Base-by-base conservation (phyloP, 768 basidiomycete species). In the Grammothele lineata region DNA sequence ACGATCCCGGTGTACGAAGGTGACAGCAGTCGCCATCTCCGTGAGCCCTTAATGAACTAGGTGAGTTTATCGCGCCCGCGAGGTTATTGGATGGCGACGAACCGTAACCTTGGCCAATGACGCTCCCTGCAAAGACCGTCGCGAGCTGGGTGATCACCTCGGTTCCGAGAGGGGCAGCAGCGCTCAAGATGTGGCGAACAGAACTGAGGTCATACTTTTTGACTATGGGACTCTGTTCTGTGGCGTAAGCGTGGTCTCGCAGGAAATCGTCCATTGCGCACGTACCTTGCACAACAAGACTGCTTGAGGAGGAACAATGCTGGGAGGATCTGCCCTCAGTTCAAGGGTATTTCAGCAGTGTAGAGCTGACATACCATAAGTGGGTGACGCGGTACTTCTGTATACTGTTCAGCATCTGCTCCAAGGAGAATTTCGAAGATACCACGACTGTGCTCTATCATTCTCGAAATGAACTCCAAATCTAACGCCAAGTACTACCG, bases 371-470 rank as follows among this genome's bases (percentile, higher is more conserved):
- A 32, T 8, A 53, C 45, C 71, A 62, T n/a, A 81, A 64, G 51
- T 83, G 76, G 4, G 70, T 74, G 48, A 86, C 79, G 27, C 66
- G 70, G 63, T 85, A 73, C 18, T 71, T 72, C 25, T 72, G 67
- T 26, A 86, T 79, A 62, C 79, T 83, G 32, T 74, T 66, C 18
- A 87, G 70, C 68, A 83, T 78, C 15, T 70, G 71, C 19, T 69
- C 66, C 40, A 83, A 82, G 49, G 70, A 78, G 60, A 85, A 86
- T 51, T 75, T 83, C 5, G 79, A 75, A 12, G 83, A 62, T 8
- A 85, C 68, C 9, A 87, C 81, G 22, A 84, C 30, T 0, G 76
- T 69, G 53, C 78, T 70, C 73, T 76, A 23, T 10, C 27, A 14
- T 7, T 30, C 14, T 7, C 27, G 27, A 30, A 30, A 30, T 14